Evolutionary conservation across 202 grass and related monocot species (phyloP), one percentile per base, ranked within the genome.

Genomic region (Carex arenaria): DNA sequence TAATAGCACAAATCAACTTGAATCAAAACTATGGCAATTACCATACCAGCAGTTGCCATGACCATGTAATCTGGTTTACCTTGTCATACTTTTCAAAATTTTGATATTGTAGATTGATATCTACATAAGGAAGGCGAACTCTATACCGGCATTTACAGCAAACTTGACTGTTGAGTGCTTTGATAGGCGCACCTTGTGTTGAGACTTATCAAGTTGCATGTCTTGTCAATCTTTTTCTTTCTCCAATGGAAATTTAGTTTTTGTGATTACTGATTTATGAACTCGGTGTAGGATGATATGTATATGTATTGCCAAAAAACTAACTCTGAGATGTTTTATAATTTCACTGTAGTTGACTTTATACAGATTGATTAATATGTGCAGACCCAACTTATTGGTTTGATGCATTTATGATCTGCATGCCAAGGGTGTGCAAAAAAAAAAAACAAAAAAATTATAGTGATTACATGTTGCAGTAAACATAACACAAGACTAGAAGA

Each of bases 141-240:
- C 96, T 17, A 90, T 98, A 64, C 92, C 93, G 1, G 96, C 93
- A 10, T 98, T 98, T 73, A 98, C 96, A 43, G 96, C 96, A 76
- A 95, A 98, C 86, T 80, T 98, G 81, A 98, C 93, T 38, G 89
- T 98, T 47, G 96, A 98, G 84, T 95, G 87, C 66, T 98, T 95
- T 78, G 95, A 98, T 83, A 98, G 93, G 81, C 89, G 93, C 78
- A 98, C 91, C 60, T 86, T 95, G 79, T 85, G 89, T 81, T 95
- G 83, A 90, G 64, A 23, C 31, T 82, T 45, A 30, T 83, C 47
- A 30, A 68, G 47, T 51, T 85, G 60, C 40, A 28, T 31, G 15
- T 80, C 65, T 68, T 61, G 43, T 85, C 67, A 78, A 51, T 69
- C 28, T 17, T 76, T 15, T 64, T 71, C 65, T 1, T 56, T 55